Base-by-base conservation (phyloP, 2,329 filamentous ascomycete species). In the Colletotrichum tofieldiae region DNA sequence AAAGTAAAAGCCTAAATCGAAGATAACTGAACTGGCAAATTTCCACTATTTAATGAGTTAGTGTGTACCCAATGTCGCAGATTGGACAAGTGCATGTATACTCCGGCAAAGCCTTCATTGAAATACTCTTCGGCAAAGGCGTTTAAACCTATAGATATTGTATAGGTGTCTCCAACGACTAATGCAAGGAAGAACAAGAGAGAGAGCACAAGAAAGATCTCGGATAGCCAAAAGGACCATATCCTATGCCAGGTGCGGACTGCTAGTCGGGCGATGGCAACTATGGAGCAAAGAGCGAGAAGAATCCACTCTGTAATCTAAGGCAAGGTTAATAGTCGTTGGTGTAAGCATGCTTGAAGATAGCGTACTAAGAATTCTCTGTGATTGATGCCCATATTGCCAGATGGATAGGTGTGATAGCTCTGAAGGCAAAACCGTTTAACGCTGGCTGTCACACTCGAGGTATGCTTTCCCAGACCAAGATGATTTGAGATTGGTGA, bases 151-250 rank as follows among this genome's bases (percentile, higher is more conserved):
- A 45, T 32, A 4, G 39, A 18, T 23, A 60, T 29, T 7, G 56
- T 60, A 35, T 60, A 45, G 39, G 56, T 60, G n/a, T 60, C 56
- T 60, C 56, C 56, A 3, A 60, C 56, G 0, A 32, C 39, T 2
- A 60, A 8, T 45, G 39, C 32, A 20, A 45, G 16, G 18, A 60
- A 60, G 56, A 60, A 60, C 26, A 60, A n/a, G 16, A 60, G 39
- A n/a, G 56, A 26, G 11, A 60, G 0, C 12, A 60, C 37, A 5
- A 60, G 56, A 5, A 60, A 60, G 18, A 60, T 32, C 29, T 60
- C 56, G 41, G 56, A 60, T 11, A 60, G 56, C 56, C 56, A 60
- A n/a, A 60, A 60, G 1, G 56, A 60, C 56, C 56, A 60, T 29
- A 60, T 23, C 18, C 56, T 18, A 8, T 35, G 37, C 56, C 56